Evolutionary conservation across 768 basidiomycete genomes (phyloP), one percentile per base, ranked within the genome.

Genomic region (Cubamyces lactineus): DNA sequence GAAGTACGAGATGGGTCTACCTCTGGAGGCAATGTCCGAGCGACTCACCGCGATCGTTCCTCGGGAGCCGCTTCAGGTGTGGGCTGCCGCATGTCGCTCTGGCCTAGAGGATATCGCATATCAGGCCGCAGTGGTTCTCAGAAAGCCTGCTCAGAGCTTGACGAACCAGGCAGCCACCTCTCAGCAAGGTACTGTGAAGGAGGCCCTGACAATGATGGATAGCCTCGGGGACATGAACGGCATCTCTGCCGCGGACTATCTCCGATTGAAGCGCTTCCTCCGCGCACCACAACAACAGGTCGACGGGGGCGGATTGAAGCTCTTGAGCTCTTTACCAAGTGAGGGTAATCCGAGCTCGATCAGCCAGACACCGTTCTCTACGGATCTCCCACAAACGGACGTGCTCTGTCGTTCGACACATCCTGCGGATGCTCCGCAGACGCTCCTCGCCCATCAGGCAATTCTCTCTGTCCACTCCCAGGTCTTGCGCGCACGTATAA

Each of bases 361-460:
- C 5, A 42, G 42, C 2, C 47, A 26, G 15, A 17, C 28, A 19
- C 24, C 19, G 21, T 50, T 57, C n/a, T 39, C 23, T 23, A 55
- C 48, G 2, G 34, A 46, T 8, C 21, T 48, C 5, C 54, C 54
- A 12, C 7, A 2, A 28, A 61, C 59, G n/a, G 84, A 86, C 63
- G 72, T 86, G 52, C 78, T 85, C 54, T 75, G 86, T 45, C 79
- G 81, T 57, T 81, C 83, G 4, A 80, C 80, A 69, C 41, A 74
- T 77, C 65, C 68, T 74, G 48, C 1, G 24, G 5, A n/a, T 1
- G n/a, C 9, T 28, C 28, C 28, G 28, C 28, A 28, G 28, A 28
- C 40, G 1, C 84, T 76, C 51, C 67, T 59, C 15, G 57, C 73
- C 11, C 75, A 76, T 61, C 75, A 65, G 15, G 60, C 66, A 9